Evolutionary conservation across 306 rosid species (phyloP).

Genomic region (Betula pendula): DNA sequence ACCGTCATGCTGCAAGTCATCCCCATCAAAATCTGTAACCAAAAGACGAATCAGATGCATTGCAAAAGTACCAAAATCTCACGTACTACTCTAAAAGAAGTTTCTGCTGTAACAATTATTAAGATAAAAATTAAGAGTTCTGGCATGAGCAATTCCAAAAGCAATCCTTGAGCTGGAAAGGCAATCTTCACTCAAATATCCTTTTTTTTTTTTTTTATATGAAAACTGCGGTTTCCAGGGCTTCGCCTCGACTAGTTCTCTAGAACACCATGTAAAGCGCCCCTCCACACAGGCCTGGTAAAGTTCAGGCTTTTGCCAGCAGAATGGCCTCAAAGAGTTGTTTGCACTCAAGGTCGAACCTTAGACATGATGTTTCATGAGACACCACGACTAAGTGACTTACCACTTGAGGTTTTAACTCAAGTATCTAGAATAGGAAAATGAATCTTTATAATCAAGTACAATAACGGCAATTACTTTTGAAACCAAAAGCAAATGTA

Average conservation of each 20-base stretch:
- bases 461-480: not conserved
- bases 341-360: too few relatives aligned
- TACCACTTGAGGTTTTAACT: too few relatives aligned
- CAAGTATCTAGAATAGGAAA: not conserved
- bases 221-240: too few relatives aligned
- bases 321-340: too few relatives aligned
- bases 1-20: constrained; percentile 39
- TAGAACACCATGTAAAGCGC: too few relatives aligned
- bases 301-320: too few relatives aligned
- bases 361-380: too few relatives aligned
- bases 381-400: too few relatives aligned
- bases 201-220: too few relatives aligned
- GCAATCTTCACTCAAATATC: not conserved
- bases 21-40: constrained; percentile 46
- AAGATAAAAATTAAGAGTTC: not conserved
- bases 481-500: not conserved
- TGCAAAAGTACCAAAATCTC: constrained; percentile 12
- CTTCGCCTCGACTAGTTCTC: too few relatives aligned
- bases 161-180: not conserved
- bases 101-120: not conserved
- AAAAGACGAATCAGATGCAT: constrained; percentile 14
- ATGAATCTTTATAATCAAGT: not conserved
- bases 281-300: too few relatives aligned
- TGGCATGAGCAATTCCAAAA: not conserved
- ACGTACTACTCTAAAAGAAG: not conserved